A percentile compares a stretch with the other conserved stretches of the same genome.
Evolutionary conservation across 2,329 filamentous ascomycete species (phyloP).

Genomic region (Diaporthe batatas): DNA sequence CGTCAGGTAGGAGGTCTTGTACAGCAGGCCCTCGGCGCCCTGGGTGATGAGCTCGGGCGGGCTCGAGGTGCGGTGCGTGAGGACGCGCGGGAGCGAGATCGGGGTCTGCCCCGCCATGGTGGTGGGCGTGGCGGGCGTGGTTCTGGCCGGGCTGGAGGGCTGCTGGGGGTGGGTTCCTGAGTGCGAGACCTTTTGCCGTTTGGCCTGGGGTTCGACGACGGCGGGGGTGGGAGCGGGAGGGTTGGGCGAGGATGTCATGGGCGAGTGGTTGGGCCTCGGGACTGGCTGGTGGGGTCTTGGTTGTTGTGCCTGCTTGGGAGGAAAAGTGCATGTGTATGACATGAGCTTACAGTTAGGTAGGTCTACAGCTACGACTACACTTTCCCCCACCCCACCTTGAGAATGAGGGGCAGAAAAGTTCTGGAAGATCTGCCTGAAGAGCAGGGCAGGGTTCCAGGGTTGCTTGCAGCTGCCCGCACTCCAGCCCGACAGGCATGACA

Average conservation of each 20-base stretch:
- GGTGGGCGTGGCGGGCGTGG: slow-evolving; percentile 2
- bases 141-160: not conserved
- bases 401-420: slow-evolving; percentile 32
- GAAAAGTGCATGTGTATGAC: too few relatives aligned
- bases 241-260: slow-evolving; percentile 1
- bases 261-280: not conserved
- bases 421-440: slow-evolving; percentile 16
- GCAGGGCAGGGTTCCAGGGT: slow-evolving; percentile 17
- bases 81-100: slow-evolving; percentile 73
- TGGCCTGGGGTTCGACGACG: not conserved
- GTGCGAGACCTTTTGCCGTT: slow-evolving; percentile 9
- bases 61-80: slow-evolving; percentile 71
- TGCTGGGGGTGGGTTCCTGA: not conserved
- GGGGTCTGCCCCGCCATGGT: slow-evolving; percentile 44
- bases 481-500: slow-evolving; percentile 2
- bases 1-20: slow-evolving; percentile 84
- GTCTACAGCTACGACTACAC: too few relatives aligned
- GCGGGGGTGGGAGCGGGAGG: not conserved
- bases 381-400: not conserved
- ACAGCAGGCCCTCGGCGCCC: slow-evolving; percentile 95
- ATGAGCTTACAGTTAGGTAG: not conserved
- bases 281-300: not conserved
- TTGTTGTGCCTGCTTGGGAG: not conserved
- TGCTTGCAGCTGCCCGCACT: not conserved
- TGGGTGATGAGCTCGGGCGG: slow-evolving; percentile 83